A percentile compares a stretch with the other conserved stretches of the same genome.
phyloP scores from a whole-genome alignment of 148 eudicot genomes.

The Pouteria glomerata region DNA sequence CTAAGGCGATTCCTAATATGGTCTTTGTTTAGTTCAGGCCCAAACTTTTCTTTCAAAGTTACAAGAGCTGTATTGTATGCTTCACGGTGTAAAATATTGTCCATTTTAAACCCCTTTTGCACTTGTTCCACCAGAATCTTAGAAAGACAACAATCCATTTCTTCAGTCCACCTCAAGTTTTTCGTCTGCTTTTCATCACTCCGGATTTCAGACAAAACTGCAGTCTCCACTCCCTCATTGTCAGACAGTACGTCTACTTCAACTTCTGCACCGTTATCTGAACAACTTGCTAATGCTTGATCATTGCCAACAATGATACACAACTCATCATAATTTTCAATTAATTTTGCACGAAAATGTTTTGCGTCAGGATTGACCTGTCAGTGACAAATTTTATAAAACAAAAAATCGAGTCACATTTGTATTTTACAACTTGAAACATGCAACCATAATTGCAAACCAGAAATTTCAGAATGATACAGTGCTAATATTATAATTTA shows the following conservation, averaged over 20 bases:
- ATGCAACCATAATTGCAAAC: neutral
- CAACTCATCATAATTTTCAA: slow-evolving; percentile 13
- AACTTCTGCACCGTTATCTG: neutral
- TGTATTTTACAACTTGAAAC: neutral
- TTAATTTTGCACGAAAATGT: slow-evolving; percentile 5
- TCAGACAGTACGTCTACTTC: neutral
- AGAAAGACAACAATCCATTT: slow-evolving; percentile 10
- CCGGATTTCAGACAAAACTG: neutral
- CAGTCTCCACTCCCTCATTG: neutral
- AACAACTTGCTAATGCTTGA: neutral
- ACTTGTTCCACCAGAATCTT: slow-evolving; percentile 8
- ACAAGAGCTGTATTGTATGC: neutral
- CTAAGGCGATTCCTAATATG: slow-evolving; percentile 11
- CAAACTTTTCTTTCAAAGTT: neutral
- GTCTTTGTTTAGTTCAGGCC: slow-evolving; percentile 7
- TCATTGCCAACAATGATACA: slow-evolving; percentile 14
- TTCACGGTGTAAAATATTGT: slow-evolving; percentile 3
- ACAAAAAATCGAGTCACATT: neutral
- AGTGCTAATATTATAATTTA: too few species aligned
- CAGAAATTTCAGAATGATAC: too few species aligned
- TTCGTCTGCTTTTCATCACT: slow-evolving; percentile 10
- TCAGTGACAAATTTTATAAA: neutral
- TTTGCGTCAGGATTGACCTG: slow-evolving; percentile 9
- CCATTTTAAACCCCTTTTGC: slow-evolving; percentile 6
- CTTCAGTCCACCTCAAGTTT: slow-evolving; percentile 8